Percentiles rank a stretch among this genome's conserved stretches.
phyloP scores from a whole-genome alignment of 352 stramenopile species.

The Globisporangium okanoganense region DNA sequence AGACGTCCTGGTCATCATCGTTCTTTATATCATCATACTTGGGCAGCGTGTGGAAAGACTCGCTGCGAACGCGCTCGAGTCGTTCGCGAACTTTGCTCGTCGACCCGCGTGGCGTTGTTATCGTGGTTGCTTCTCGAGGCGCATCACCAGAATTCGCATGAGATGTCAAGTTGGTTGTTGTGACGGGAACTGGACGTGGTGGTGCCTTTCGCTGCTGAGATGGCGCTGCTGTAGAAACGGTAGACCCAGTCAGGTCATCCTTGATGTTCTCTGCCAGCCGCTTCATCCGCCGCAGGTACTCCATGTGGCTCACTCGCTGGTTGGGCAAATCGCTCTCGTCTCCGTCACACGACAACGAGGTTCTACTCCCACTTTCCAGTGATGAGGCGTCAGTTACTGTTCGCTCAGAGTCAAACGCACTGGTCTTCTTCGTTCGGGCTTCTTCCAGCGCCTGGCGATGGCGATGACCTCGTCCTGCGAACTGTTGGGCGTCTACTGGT shows the following conservation, averaged over 20 bases:
- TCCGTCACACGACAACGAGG: conserved; percentile 19
- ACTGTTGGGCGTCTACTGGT: neutral
- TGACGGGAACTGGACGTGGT: neutral
- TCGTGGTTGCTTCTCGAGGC: neutral
- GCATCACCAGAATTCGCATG: neutral
- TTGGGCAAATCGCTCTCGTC: conserved; percentile 41
- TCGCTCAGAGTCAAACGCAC: neutral
- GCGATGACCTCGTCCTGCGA: conserved; percentile 9
- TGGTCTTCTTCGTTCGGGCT: conserved; percentile 13
- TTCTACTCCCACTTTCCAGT: neutral
- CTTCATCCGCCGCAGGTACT: conserved; percentile 68
- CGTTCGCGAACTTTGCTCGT: conserved; percentile 31
- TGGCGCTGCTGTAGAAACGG: neutral
- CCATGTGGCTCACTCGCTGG: conserved; percentile 62
- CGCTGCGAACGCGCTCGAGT: conserved; percentile 24
- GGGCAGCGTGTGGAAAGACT: conserved; percentile 10
- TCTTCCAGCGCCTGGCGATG: conserved; percentile 30
- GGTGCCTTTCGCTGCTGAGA: neutral
- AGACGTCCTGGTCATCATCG: neutral
- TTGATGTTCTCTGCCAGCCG: conserved; percentile 62
- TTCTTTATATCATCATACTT: neutral
- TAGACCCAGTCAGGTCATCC: conserved; percentile 34
- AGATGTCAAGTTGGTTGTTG: neutral
- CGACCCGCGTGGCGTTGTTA: conserved; percentile 9
- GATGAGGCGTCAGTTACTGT: neutral